Evolutionary conservation across 2,329 filamentous ascomycete genomes (phyloP), one percentile per base, ranked within the genome.

Genomic region (Neonectria ditissima): DNA sequence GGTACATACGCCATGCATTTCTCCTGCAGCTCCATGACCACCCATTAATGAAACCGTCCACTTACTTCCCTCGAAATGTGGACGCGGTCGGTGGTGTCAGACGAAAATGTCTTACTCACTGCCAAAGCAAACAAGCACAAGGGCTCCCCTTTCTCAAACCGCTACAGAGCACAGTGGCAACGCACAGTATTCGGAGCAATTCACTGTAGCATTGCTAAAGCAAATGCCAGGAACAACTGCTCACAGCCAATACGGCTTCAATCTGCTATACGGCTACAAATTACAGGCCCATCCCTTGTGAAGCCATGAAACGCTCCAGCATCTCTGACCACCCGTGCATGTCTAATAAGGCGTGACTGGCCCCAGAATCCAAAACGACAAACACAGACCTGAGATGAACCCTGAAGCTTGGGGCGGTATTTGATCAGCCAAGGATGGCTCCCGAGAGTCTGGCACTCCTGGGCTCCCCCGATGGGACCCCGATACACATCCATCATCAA

Each of bases 21-120:
- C 59, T 54, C 53, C 59, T 62, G 59, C 59, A 57, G 48, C 47
- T 41, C 14, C 16, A 62, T 62, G 50, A 34, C 30, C 30, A 37
- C 52, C 55, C 59, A 28, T 62, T 52, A 34, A 55, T 44, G 47
- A 47, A 56, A 28, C 47, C 47, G 56, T 62, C 53, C 48, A 47
- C 30, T 37, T 45, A 47, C 30, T 37, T 45, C 32, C 10, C 18
- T 20, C 26, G 24, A 51, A 34, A 62, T 57, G 47, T 48, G 54
- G 59, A 48, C 53, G 51, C 41, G 24, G 24, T 26, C 41, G 24
- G 24, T 26, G 26, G 60, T 63, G 55, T 59, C 60, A 53, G 37
- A 54, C 20, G 47, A 34, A 60, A 26, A 55, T 60, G n/a, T 39
- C 43, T 47, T 55, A 16, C 20, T 32, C 54, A 45, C 45, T 32